Evolutionary conservation across 208 protist species (phyloP).

Genomic region (Acanthamoeba healyi): DNA sequence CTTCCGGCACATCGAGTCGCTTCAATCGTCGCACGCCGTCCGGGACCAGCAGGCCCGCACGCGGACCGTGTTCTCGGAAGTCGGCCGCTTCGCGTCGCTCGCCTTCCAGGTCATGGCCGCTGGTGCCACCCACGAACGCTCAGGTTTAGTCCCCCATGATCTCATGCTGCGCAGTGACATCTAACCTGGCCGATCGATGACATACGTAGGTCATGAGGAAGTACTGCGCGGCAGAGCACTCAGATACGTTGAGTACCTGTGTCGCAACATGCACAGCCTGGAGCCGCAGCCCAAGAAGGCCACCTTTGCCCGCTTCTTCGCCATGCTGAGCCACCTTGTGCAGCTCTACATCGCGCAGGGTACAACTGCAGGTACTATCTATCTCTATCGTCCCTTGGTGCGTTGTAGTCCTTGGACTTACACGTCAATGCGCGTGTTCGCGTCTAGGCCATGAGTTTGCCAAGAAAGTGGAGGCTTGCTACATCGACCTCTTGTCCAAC

Average conservation of each 20-base stretch:
- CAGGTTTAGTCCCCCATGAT: not conserved
- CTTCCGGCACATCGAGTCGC: constrained; percentile 37
- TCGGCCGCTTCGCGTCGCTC: constrained; percentile 45
- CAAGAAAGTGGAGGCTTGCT: constrained; percentile 38
- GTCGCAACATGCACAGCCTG: constrained; percentile 21
- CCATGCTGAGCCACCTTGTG: constrained; percentile 57
- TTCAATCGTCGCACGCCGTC: not conserved
- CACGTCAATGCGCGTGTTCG: too few relatives aligned
- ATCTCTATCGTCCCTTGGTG: too few relatives aligned
- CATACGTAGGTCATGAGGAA: not conserved
- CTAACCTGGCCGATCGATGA: not conserved
- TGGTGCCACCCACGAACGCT: not conserved
- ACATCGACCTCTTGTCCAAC: constrained; percentile 13
- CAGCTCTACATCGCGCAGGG: not conserved
- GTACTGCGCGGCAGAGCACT: not conserved
- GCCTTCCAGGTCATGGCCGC: constrained; percentile 30
- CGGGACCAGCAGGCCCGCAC: not conserved
- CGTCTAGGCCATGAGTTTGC: not conserved
- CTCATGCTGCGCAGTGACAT: not conserved
- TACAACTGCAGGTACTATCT: not conserved
- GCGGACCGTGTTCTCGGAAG: not conserved
- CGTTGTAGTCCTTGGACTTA: too few relatives aligned
- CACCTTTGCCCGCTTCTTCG: constrained; percentile 48
- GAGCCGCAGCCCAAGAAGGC: not conserved
- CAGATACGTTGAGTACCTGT: constrained; percentile 28